phyloP scores from a whole-genome alignment of 2,329 filamentous ascomycete species.

The Scedosporium dehoogii region DNA sequence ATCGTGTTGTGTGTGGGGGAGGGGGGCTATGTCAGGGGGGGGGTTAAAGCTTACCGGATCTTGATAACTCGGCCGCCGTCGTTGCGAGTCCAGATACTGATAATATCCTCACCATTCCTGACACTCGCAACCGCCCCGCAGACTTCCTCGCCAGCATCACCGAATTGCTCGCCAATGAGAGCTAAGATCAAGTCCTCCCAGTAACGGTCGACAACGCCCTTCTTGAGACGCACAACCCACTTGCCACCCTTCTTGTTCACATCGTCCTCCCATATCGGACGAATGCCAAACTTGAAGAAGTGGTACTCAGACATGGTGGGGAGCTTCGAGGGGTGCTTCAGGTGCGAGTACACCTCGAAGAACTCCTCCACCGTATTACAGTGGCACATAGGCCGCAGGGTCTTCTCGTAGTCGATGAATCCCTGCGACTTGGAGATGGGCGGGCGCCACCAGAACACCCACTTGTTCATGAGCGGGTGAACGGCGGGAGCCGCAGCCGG shows the following conservation, averaged over 20 bases:
- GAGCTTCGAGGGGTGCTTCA: slow-evolving; percentile 79
- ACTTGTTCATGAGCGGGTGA: slow-evolving; percentile 65
- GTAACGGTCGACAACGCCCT: slow-evolving; percentile 91
- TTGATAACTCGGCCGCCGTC: slow-evolving; percentile 91
- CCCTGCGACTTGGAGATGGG: slow-evolving; percentile 91
- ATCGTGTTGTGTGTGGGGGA: neutral
- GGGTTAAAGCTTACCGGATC: slow-evolving; percentile 59
- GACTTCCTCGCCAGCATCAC: slow-evolving; percentile 84
- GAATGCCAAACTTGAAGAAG: slow-evolving; percentile 91
- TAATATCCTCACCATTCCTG: slow-evolving; percentile 88
- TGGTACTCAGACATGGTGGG: slow-evolving; percentile 96
- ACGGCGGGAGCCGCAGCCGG: slow-evolving; percentile 14
- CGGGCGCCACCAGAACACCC: slow-evolving; percentile 96
- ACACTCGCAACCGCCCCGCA: slow-evolving; percentile 93
- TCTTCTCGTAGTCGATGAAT: slow-evolving; percentile 89
- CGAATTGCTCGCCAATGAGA: slow-evolving; percentile 88
- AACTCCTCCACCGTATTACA: slow-evolving; percentile 83
- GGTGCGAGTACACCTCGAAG: slow-evolving; percentile 77
- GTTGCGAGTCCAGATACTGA: slow-evolving; percentile 95
- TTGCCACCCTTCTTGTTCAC: slow-evolving; percentile 95
- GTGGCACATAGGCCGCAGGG: slow-evolving; percentile 73
- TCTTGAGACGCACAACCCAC: slow-evolving; percentile 95
- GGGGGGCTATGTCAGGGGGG: too few relatives aligned
- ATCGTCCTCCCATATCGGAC: slow-evolving; percentile 97
- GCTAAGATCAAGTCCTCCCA: slow-evolving; percentile 92